Base-by-base conservation (phyloP, 495 filamentous ascomycete genomes). In the Amphirosellinia nigrospora region DNA sequence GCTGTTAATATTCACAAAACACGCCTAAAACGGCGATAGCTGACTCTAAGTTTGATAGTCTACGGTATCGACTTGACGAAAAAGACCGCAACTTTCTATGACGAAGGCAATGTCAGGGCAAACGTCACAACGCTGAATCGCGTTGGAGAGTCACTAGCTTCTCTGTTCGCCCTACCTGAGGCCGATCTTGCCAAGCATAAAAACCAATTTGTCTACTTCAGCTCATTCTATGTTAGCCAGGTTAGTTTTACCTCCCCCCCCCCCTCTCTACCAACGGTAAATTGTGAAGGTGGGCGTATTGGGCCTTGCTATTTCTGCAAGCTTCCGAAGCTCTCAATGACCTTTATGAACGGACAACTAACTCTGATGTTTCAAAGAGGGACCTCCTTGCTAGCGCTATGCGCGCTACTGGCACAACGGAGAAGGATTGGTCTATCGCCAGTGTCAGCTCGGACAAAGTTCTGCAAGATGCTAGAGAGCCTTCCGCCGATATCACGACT, bases 371-470 rank as follows among this genome's bases (percentile, higher is more conserved):
- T n/a, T n/a, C 1, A 58, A n/a, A 58, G 71, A 78, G 73, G 59
- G 77, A 82, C 15, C 76, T 85, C 69, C 72, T 86, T 19, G 76
- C 76, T 3, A 56, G 75, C 15, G 71, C 82, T 3, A 76, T 83
- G 70, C 83, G 87, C 5, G 87, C 86, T 1, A 86, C 85, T 0
- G 84, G 82, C 0, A 81, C 78, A 7, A 82, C 71, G 28, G 72
- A 79, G 41, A 64, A 60, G 1, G 86, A 89, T 67, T 91, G 88
- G 88, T 83, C 73, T 0, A 81, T 90, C 50, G 77, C 50, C 8
- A 60, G 81, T 4, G 78, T 84, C 72, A 63, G 76, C 0, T 66
- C 75, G 5, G 67, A 74, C 34, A 77, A 87, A 69, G 71, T 68
- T 4, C 59, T 79, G 11, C 64, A 81, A 83, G 0, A 86, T 80